A percentile compares a stretch with the other conserved stretches of the same genome.
Conservation (phyloP, 1,139 yeast genomes). For the Taiozyma onychis region DNA sequence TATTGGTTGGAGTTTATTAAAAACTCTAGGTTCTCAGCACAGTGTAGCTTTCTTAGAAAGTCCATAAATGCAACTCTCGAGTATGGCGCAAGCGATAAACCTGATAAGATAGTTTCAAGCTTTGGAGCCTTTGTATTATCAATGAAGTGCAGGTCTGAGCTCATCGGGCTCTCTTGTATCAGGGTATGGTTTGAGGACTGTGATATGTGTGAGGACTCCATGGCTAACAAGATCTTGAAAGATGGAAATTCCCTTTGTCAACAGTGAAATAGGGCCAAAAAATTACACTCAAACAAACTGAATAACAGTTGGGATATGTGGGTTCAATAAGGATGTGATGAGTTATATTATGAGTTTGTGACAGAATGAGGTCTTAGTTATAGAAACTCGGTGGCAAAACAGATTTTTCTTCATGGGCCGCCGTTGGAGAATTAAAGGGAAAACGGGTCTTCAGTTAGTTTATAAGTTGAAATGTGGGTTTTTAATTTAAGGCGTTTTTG, state of each 20-base stretch:
- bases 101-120: conserved; percentile 18
- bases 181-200: neutral
- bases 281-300: neutral
- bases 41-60: conserved; percentile 19
- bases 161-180: neutral
- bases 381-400: neutral
- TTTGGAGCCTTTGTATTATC: conserved; percentile 9
- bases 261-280: neutral
- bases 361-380: no score
- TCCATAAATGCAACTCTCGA: conserved; percentile 22
- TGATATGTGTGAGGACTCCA: neutral
- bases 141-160: neutral
- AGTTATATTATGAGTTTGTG: neutral
- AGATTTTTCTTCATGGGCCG: neutral
- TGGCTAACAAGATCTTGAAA: neutral
- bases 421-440: neutral
- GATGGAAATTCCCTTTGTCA: neutral
- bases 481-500: neutral
- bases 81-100: conserved; percentile 19
- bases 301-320: neutral
- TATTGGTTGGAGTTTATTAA: conserved; percentile 17
- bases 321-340: neutral
- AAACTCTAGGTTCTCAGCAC: conserved; percentile 23
- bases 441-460: neutral
- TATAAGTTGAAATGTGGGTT: neutral